Evolutionary conservation across 768 basidiomycete species (phyloP).

Genomic region (Serendipita sp.): DNA sequence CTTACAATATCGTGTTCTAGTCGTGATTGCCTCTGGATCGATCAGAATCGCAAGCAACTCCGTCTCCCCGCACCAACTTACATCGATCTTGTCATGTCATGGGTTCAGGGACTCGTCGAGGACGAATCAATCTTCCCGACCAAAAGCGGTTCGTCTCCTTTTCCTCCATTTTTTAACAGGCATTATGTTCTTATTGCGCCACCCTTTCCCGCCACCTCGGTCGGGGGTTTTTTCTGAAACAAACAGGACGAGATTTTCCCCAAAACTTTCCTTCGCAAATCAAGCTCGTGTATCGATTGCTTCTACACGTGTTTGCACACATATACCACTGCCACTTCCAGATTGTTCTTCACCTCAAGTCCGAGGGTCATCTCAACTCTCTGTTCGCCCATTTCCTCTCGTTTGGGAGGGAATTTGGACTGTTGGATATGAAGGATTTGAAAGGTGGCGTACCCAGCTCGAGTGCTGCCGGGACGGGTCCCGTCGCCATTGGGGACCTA

Average conservation of each 20-base stretch:
- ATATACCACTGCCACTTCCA: slow-evolving; percentile 88
- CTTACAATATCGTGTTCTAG: no score
- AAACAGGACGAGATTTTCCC: slow-evolving; percentile 70
- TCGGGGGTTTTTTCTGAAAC: neutral
- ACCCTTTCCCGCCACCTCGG: no score
- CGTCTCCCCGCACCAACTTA: slow-evolving; percentile 86
- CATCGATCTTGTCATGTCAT: slow-evolving; percentile 96
- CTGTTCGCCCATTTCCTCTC: slow-evolving; percentile 96
- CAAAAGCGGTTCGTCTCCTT: slow-evolving; percentile 55
- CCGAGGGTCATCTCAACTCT: slow-evolving; percentile 92
- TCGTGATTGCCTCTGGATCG: slow-evolving; percentile 89
- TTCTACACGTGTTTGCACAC: slow-evolving; percentile 93
- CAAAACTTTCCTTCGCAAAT: slow-evolving; percentile 75
- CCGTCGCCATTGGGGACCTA: slow-evolving; percentile 57
- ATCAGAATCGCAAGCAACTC: slow-evolving; percentile 76
- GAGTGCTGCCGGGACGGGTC: slow-evolving; percentile 29
- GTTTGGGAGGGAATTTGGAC: slow-evolving; percentile 85
- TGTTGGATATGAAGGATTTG: slow-evolving; percentile 80
- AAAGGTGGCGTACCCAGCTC: slow-evolving; percentile 28
- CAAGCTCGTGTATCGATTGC: slow-evolving; percentile 91
- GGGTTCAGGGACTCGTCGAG: slow-evolving; percentile 85
- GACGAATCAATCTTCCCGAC: slow-evolving; percentile 93
- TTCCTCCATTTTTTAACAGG: slow-evolving; percentile 7
- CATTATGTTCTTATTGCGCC: no score
- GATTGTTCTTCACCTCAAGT: slow-evolving; percentile 70